Evolutionary conservation across 805 yeast species (phyloP).

Genomic region (Sugiyamaella mastotermitis): DNA sequence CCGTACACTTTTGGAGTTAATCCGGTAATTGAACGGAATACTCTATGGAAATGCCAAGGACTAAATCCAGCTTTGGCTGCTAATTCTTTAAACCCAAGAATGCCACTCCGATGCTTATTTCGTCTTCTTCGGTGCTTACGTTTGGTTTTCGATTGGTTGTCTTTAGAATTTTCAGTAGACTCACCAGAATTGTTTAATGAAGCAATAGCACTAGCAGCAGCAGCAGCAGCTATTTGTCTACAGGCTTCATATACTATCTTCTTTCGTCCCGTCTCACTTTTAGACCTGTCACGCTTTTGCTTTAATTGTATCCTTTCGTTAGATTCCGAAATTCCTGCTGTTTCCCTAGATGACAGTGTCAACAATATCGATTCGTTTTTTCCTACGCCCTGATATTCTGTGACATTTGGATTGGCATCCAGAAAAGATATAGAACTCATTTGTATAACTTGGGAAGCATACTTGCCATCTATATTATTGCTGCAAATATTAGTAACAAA

Average conservation of each 20-base stretch:
- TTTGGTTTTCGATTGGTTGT: too few relatives aligned
- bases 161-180: conserved; percentile 19
- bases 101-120: conserved; percentile 33
- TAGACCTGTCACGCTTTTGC: conserved; percentile 5
- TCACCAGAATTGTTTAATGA: conserved; percentile 29
- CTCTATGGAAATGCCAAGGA: conserved; percentile 93
- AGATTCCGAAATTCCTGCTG: too few relatives aligned
- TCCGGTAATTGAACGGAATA: conserved; percentile 79
- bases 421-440: too few relatives aligned
- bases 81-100: conserved; percentile 65
- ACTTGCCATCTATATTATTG: conserved; percentile 28
- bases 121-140: too few relatives aligned
- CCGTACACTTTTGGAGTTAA: conserved; percentile 86
- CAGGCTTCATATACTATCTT: conserved; percentile 72
- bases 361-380: too few relatives aligned
- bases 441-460: too few relatives aligned
- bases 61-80: conserved; percentile 78
- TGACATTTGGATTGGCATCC: conserved; percentile 22
- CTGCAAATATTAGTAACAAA: conserved; percentile 1
- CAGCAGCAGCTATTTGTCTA: conserved; percentile 77
- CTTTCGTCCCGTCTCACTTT: conserved; percentile 60
- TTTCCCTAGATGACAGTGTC: too few relatives aligned
- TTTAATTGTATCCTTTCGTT: too few relatives aligned
- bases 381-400: too few relatives aligned
- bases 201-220: conserved; percentile 41